Evolutionary conservation across 164 flowering plant genomes (phyloP).

Genomic region (Malania oleifera): DNA sequence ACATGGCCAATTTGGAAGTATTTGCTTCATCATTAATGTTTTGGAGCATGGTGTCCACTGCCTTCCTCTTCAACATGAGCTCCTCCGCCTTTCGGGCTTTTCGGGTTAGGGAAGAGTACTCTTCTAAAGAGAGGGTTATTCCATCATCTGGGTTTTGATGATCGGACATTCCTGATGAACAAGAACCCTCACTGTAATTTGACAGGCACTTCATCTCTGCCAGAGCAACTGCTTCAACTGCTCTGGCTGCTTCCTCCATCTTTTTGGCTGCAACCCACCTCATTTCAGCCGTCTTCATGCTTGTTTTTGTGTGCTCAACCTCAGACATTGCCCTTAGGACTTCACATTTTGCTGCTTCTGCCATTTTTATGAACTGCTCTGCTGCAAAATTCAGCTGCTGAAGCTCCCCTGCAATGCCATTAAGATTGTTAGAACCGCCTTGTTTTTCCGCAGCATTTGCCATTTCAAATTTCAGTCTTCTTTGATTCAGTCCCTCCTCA

Average conservation of each 20-base stretch:
- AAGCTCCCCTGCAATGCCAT: conserved; percentile 16
- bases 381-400: conserved; percentile 25
- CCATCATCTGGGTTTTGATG: conserved; percentile 27
- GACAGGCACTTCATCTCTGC: conserved; percentile 38
- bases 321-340: conserved; percentile 29
- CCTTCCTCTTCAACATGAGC: conserved; percentile 24
- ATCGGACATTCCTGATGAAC: conserved; percentile 3
- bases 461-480: conserved; percentile 6
- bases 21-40: conserved; percentile 16
- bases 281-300: conserved; percentile 52
- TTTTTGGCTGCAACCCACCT: conserved; percentile 57
- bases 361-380: conserved; percentile 41
- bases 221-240: conserved; percentile 61
- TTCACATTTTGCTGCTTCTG: conserved; percentile 35
- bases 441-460: conserved; percentile 8
- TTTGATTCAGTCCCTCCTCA: conserved; percentile 9
- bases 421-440: conserved; percentile 5
- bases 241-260: conserved; percentile 71
- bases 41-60: conserved; percentile 13
- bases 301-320: conserved; percentile 28
- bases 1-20: conserved; percentile 21
- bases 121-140: conserved; percentile 20
- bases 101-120: conserved; percentile 20
- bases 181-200: neutral
- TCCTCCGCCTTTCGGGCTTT: conserved; percentile 23